phyloP scores from a whole-genome alignment of 768 basidiomycete species.

The Rhizopogon rudus region DNA sequence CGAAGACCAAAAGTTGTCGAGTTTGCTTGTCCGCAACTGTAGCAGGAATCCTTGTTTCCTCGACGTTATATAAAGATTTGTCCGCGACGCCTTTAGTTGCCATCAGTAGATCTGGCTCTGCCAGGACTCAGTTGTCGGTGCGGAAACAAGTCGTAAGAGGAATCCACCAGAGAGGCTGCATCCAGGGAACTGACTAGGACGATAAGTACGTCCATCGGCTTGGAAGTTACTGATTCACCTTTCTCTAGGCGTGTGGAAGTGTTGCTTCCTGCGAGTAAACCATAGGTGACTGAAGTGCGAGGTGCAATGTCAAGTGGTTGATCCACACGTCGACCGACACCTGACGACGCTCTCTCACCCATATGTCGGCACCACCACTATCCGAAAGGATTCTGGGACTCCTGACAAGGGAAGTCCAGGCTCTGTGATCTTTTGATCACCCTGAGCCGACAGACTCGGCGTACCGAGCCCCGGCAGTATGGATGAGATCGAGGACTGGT shows the following conservation, averaged over 20 bases:
- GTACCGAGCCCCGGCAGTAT: neutral
- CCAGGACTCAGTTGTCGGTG: neutral
- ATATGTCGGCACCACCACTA: neutral
- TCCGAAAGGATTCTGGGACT: neutral
- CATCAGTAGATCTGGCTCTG: neutral
- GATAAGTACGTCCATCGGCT: neutral
- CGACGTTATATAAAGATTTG: slow-evolving; percentile 17
- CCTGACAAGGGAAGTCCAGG: neutral
- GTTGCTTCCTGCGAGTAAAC: neutral
- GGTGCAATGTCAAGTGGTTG: neutral
- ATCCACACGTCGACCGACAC: neutral
- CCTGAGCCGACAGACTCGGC: neutral
- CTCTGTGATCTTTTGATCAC: neutral
- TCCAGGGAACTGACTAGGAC: neutral
- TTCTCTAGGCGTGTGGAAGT: neutral
- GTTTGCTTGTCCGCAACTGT: no score
- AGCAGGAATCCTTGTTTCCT: neutral
- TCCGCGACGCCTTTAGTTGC: slow-evolving; percentile 17
- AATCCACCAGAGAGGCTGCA: neutral
- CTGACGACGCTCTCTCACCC: neutral
- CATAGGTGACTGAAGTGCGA: neutral
- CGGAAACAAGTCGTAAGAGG: neutral
- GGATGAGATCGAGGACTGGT: neutral
- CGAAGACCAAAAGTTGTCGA: no score
- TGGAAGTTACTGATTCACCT: neutral